phyloP scores from a whole-genome alignment of 73 alveolate species.

The Symbiodinium natans region DNA sequence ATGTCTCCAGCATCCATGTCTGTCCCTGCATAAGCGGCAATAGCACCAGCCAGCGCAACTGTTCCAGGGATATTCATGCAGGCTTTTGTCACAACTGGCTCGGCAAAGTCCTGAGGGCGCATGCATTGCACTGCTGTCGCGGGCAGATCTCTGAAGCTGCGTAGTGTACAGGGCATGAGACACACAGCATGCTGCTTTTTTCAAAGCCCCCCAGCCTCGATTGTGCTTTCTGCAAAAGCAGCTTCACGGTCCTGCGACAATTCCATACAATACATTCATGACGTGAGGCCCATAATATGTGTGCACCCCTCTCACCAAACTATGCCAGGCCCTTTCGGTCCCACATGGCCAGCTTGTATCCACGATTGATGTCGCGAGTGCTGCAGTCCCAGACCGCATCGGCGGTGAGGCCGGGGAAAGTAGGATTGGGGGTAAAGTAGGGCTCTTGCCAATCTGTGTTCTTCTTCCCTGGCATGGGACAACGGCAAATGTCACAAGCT shows the following conservation, averaged over 20 bases:
- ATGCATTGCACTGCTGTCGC: background rate
- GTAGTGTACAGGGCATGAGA: too few relatives aligned
- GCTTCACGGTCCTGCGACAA: constrained; percentile 2
- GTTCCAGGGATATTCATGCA: background rate
- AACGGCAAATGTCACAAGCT: too few relatives aligned
- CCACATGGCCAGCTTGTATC: constrained; percentile 21
- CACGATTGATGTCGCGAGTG: constrained; percentile 36
- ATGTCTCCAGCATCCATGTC: background rate
- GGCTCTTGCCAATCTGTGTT: constrained; percentile 32
- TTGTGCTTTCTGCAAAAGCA: background rate
- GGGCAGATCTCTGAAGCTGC: too few relatives aligned
- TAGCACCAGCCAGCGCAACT: background rate
- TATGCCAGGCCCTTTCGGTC: background rate
- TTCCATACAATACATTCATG: too few relatives aligned
- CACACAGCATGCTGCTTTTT: background rate
- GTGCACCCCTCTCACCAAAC: too few relatives aligned
- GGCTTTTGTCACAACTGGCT: background rate
- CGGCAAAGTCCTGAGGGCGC: background rate
- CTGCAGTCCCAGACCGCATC: constrained; percentile 37
- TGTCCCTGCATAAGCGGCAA: constrained; percentile 23
- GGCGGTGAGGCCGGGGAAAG: constrained; percentile 17
- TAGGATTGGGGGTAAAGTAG: background rate
- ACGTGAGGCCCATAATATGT: too few relatives aligned
- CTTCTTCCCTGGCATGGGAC: background rate
- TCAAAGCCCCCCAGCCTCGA: background rate